phyloP scores from a whole-genome alignment of 257 asterid genomes.

The Coffea eugenioides region DNA sequence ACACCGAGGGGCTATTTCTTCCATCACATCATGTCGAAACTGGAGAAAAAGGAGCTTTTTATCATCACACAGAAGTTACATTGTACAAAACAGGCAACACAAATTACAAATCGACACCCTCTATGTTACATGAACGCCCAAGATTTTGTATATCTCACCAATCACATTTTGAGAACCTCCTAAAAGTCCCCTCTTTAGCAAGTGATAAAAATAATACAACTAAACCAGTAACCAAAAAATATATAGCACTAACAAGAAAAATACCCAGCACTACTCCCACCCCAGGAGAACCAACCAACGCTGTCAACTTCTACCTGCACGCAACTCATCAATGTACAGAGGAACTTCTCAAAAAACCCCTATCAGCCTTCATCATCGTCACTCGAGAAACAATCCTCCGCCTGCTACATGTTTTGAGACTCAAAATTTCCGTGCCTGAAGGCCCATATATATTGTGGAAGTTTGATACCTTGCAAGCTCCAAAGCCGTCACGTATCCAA shows the following conservation, averaged over 20 bases:
- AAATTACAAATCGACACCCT: constrained; percentile 43
- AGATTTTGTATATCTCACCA: constrained; percentile 37
- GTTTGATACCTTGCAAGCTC: constrained; percentile 18
- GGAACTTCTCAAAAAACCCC: constrained; percentile 26
- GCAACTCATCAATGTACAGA: constrained; percentile 45
- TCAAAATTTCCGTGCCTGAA: constrained; percentile 22
- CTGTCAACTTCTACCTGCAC: constrained; percentile 33
- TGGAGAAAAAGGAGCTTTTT: constrained; percentile 13
- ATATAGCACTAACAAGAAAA: constrained; percentile 23
- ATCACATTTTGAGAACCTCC: constrained; percentile 30
- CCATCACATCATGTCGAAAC: not conserved
- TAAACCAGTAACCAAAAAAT: constrained; percentile 29
- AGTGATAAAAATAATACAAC: constrained; percentile 39
- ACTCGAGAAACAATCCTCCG: constrained; percentile 16
- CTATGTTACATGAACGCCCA: constrained; percentile 47
- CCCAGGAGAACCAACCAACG: constrained; percentile 29
- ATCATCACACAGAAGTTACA: constrained; percentile 37
- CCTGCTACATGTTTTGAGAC: constrained; percentile 7
- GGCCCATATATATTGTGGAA: constrained; percentile 14
- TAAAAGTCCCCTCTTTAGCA: constrained; percentile 24
- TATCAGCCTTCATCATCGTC: constrained; percentile 22
- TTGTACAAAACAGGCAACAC: constrained; percentile 27
- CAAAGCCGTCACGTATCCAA: constrained; percentile 24
- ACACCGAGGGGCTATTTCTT: not conserved
- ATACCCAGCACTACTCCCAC: constrained; percentile 30